phyloP scores from a whole-genome alignment of 2,329 filamentous ascomycete species.

The Colletotrichum euphorbiae region DNA sequence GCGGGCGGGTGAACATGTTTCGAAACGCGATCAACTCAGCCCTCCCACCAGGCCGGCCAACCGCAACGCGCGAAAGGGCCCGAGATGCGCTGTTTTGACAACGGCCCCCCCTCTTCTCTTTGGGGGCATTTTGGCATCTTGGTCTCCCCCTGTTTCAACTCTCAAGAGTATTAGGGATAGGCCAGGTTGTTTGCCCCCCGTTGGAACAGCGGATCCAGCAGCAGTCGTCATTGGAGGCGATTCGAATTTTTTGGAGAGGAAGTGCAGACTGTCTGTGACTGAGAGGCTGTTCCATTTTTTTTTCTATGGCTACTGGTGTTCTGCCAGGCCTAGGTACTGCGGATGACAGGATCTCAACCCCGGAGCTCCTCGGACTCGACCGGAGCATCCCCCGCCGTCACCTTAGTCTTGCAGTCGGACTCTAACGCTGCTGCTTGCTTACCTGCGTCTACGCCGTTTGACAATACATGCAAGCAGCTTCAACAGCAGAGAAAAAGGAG shows the following conservation, averaged over 20 bases:
- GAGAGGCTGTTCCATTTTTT: neutral
- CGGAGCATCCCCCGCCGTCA: neutral
- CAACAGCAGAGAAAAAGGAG: neutral
- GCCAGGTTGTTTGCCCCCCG: neutral
- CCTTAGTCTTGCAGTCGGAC: neutral
- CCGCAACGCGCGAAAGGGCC: slow-evolving; percentile 13
- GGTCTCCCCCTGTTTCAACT: slow-evolving; percentile 37
- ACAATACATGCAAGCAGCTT: neutral
- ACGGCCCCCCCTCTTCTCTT: neutral
- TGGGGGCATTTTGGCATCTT: slow-evolving; percentile 8
- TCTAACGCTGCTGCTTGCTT: slow-evolving; percentile 11
- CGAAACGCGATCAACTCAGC: slow-evolving; percentile 35
- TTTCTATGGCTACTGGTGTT: neutral
- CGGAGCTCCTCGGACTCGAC: slow-evolving; percentile 22
- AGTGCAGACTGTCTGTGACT: neutral
- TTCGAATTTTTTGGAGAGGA: neutral
- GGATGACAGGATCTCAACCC: slow-evolving; percentile 32
- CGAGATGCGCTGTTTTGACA: neutral
- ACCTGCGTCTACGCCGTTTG: slow-evolving; percentile 16
- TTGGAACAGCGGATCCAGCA: neutral
- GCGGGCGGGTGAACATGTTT: slow-evolving; percentile 33
- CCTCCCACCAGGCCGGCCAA: slow-evolving; percentile 30
- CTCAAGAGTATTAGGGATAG: slow-evolving; percentile 26
- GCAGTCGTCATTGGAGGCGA: no score
- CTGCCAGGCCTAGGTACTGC: slow-evolving; percentile 6